Base-by-base conservation (phyloP, 1,284 basidiomycete species). In the Quambalaria eucalypti region DNA sequence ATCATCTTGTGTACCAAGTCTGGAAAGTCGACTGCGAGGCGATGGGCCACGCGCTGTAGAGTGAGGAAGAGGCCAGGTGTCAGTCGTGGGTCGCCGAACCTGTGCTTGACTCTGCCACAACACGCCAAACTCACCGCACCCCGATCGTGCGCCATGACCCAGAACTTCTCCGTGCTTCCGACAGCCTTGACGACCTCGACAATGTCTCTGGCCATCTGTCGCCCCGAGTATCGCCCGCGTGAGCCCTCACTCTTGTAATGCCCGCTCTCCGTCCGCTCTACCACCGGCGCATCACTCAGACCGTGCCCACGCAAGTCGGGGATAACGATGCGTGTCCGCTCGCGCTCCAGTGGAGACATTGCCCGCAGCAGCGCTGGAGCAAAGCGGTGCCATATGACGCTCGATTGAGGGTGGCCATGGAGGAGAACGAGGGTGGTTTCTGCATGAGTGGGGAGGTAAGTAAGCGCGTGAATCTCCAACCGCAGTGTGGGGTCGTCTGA, bases 341-440 rank as follows among this genome's bases (percentile, higher is more conserved):
- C 66, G 6, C 9, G 52, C 29, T 69, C 59, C 1, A 46, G 10
- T 14, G 5, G 36, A 21, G 36, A 4, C 36, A 39, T 39, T n/a
- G n/a, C n/a, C n/a, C n/a, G n/a, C n/a, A 62, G 63, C 8, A 78
- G 66, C n/a, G 29, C 36, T 1, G 64, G 57, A 0, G 73, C 77
- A 8, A 78, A 57, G 12, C 62, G 33, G 38, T 68, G 67, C 72
- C 71, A 78, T 28, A 78, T 77, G 40, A 71, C 53, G 46, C 57
- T 60, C 8, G 74, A 76, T 52, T 78, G 77, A 2, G 77, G 77
- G 59, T 76, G 73, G 1, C 77, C 77, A 56, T 78, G 77, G 1
- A 78, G 55, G 23, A 78, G 56, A 29, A 78, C 52, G 5, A 78
- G 55, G 26, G 59, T 62, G 4, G 51, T n/a, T n/a, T n/a, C n/a